Percentiles rank a stretch among this genome's conserved stretches.
Evolutionary conservation across 2,329 filamentous ascomycete species (phyloP).

Genomic region (Ascomycota sp.): DNA sequence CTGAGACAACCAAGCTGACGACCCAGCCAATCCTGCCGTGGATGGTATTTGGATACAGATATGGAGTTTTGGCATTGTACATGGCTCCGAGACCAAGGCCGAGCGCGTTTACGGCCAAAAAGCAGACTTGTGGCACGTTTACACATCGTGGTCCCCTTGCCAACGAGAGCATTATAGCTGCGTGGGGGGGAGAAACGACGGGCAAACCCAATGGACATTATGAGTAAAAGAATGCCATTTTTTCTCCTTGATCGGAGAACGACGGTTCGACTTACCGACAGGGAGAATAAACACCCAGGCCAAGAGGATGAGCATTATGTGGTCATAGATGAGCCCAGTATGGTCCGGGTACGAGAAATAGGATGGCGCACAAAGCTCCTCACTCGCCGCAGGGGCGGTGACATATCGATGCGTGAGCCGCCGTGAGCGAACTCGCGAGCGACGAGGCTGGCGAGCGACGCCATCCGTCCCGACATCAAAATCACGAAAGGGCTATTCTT

Average conservation of each 20-base stretch:
- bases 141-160: conserved; percentile 51
- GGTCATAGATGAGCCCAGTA: conserved; percentile 38
- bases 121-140: conserved; percentile 46
- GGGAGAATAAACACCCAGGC: conserved; percentile 58
- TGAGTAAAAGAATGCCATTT: background rate
- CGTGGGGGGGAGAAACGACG: background rate
- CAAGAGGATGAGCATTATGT: conserved; percentile 49
- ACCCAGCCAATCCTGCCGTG: conserved; percentile 82
- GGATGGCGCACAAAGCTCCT: no score
- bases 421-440: no score
- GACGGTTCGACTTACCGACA: conserved; percentile 47
- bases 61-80: conserved; percentile 66
- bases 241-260: background rate
- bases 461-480: no score
- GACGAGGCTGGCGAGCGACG: no score
- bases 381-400: no score
- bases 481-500: no score
- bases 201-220: background rate
- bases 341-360: conserved; percentile 40
- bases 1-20: conserved; percentile 48
- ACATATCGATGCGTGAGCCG: no score
- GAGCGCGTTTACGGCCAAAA: conserved; percentile 40
- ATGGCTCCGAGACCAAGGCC: conserved; percentile 45
- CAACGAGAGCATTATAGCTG: conserved; percentile 73
- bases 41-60: conserved; percentile 72